Evolutionary conservation across 257 asterid genomes (phyloP), one percentile per base, ranked within the genome.

Genomic region (Nicotiana tomentosiformis): DNA sequence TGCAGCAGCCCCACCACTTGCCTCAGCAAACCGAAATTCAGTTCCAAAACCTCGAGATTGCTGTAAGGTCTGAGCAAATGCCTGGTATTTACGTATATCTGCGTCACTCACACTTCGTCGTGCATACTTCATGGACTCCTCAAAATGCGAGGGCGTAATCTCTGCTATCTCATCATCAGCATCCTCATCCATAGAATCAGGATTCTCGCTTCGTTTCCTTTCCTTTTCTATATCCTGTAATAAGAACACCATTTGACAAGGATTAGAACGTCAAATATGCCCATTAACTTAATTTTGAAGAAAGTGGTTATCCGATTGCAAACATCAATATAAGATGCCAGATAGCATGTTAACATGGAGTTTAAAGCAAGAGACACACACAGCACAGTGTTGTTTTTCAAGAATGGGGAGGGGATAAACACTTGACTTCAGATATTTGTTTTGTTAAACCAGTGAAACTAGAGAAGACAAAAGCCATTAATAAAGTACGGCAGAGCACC

Each of bases 31-130:
- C 7, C 93, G 94, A 87, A 92, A 92, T 37, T 92, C 94, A 77
- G 88, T 81, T 35, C 96, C 96, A 58, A 92, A 88, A 46, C 94
- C 96, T 8, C 96, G 88, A 56, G 94, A 90, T 83, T 92, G 96
- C 87, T 89, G 91, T 83, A 91, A 78, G 16, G 91, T 91, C 88
- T 89, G 94, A 46, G 92, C 94, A 82, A 91, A 90, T 8, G 93
- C 93, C 79, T 90, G 93, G 88, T 91, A 91, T 85, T 90, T 91
- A 23, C 92, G 91, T n/a, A 91, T 91, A 86, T 91, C 95, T n/a
- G 93, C 93, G 64, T 90, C 93, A 77, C 95, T 91, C 43, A 90
- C 95, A 83, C 95, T 91, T 69, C 92, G 84, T 49, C 93, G 92
- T 5, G 93, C 95, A 81, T 81, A 91, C 83, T 90, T 91, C 95